A percentile compares a stretch with the other conserved stretches of the same genome.
phyloP scores from a whole-genome alignment of 768 basidiomycete species.

The Serpula lacrymans region DNA sequence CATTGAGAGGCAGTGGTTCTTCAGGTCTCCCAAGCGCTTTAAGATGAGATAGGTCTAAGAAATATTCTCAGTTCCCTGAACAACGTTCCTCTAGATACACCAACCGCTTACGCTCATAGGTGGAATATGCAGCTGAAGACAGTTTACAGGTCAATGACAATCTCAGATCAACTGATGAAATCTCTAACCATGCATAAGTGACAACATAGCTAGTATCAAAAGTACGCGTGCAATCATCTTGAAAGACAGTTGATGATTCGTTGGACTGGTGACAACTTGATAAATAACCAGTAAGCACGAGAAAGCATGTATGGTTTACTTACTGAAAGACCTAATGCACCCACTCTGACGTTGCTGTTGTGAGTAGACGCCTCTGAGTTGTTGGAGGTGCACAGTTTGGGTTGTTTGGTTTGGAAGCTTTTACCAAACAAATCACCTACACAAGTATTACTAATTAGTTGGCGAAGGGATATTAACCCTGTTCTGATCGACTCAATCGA shows the following conservation, averaged over 20 bases:
- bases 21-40: constrained; percentile 76
- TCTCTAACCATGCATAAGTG: constrained; percentile 52
- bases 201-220: constrained; percentile 43
- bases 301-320: background rate
- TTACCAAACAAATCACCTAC: background rate
- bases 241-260: background rate
- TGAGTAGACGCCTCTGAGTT: too few species aligned
- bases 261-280: background rate
- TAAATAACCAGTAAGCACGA: background rate
- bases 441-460: too few species aligned
- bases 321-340: background rate
- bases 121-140: constrained; percentile 67
- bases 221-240: constrained; percentile 48
- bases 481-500: too few species aligned
- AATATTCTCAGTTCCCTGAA: constrained; percentile 5
- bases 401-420: too few species aligned
- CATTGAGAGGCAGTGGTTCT: constrained; percentile 60
- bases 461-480: too few species aligned
- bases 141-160: constrained; percentile 2
- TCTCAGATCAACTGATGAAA: background rate
- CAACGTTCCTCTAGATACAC: background rate
- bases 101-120: constrained; percentile 64
- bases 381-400: too few species aligned
- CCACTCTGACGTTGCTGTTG: background rate
- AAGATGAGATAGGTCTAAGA: constrained; percentile 66